phyloP scores from a whole-genome alignment of 208 protist genomes.

The Strigomonas culicis region DNA sequence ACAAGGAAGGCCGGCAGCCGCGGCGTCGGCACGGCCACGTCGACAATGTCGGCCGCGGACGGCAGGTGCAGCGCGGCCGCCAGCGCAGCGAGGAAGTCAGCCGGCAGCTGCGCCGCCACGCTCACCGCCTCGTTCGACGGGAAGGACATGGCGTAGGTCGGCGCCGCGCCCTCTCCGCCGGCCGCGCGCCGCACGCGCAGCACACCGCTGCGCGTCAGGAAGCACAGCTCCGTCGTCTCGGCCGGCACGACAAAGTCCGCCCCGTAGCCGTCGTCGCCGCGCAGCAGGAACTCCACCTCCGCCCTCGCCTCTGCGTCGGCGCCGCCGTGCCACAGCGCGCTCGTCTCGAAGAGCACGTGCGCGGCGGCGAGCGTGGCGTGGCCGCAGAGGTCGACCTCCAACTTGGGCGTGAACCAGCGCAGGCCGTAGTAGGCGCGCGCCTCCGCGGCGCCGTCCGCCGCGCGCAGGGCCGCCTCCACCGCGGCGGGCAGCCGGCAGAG shows the following conservation, averaged over 20 bases:
- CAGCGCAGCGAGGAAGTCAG: conserved; percentile 19
- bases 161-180: conserved; percentile 1
- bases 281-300: conserved; percentile 24
- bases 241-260: conserved; percentile 54
- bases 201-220: conserved; percentile 46
- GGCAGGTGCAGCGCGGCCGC: conserved; percentile 35
- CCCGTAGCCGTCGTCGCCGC: conserved; percentile 35
- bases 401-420: conserved; percentile 68
- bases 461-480: conserved; percentile 36
- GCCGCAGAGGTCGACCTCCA: conserved; percentile 62
- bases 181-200: conserved; percentile 39
- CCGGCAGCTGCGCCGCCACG: conserved; percentile 30
- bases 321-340: conserved; percentile 26
- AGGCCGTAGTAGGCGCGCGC: conserved; percentile 80
- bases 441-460: conserved; percentile 25
- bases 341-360: conserved; percentile 61
- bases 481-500: conserved; percentile 59
- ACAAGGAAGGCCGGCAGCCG: conserved; percentile 38
- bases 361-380: conserved; percentile 76
- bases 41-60: conserved; percentile 32
- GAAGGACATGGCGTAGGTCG: conserved; percentile 77
- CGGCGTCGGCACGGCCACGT: conserved; percentile 35
- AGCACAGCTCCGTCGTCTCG: conserved; percentile 60
- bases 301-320: background rate
- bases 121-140: conserved; percentile 38